A percentile compares a stretch with the other conserved stretches of the same genome.
Evolutionary conservation across 106 monocot genomes (phyloP).

Genomic region (Hemerocallis citrina): DNA sequence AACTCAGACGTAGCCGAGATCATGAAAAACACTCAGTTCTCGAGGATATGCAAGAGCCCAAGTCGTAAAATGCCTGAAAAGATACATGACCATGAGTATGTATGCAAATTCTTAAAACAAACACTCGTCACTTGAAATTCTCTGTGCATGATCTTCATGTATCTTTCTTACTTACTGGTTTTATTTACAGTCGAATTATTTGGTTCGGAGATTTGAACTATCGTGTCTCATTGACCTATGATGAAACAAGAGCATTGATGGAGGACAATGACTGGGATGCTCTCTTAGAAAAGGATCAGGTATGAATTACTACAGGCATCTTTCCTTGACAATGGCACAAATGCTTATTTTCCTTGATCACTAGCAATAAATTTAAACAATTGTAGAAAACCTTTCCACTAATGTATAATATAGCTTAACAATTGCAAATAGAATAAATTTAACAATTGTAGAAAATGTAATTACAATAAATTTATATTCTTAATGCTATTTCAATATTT

Average conservation of each 20-base stretch:
- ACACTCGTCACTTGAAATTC: background rate
- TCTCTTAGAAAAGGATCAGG: conserved; percentile 77
- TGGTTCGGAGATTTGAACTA: conserved; percentile 96
- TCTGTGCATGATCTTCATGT: background rate
- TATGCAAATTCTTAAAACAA: background rate
- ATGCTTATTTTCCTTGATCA: background rate
- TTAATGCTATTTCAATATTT: no score
- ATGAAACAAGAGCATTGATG: conserved; percentile 44
- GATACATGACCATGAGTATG: conserved; percentile 91
- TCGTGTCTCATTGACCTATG: conserved; percentile 59
- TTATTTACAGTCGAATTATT: conserved; percentile 46
- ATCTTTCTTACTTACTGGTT: background rate
- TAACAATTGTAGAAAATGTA: no score
- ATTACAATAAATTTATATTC: no score
- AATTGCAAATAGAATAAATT: no score
- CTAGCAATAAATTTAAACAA: background rate
- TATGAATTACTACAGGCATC: conserved; percentile 2
- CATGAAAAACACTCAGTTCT: conserved; percentile 76
- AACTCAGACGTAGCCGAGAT: conserved; percentile 92
- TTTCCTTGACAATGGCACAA: background rate
- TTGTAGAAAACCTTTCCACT: no score
- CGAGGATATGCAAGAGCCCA: conserved; percentile 65
- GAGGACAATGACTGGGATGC: conserved; percentile 84
- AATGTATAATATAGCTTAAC: no score
- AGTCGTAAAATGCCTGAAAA: conserved; percentile 51